These are phyloP conservation scores for Astrothelium macrocarpum DNA, from an alignment of 495 filamentous ascomycete genomes.

Conservation along the genomic window DNA sequence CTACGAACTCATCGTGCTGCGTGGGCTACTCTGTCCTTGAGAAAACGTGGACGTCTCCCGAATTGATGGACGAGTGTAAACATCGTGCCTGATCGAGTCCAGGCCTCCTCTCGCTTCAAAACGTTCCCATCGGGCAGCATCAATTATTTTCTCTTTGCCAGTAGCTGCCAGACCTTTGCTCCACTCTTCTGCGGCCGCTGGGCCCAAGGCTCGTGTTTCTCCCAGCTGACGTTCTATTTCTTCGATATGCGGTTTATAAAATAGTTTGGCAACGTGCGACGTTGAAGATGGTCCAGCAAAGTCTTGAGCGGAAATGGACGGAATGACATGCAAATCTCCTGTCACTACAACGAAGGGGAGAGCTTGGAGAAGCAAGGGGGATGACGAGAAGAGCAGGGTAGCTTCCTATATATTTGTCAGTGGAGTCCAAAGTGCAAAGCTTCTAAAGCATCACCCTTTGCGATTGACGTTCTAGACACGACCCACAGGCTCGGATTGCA, in stretches of 20 bases:
- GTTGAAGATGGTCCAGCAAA: constrained; percentile 34
- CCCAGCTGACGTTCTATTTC: constrained; percentile 47
- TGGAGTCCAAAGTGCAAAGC: constrained; percentile 10
- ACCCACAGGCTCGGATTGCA: constrained; percentile 48
- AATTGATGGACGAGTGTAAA: background rate
- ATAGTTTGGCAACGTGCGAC: constrained; percentile 50
- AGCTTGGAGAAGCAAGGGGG: constrained; percentile 47
- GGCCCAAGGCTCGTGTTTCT: constrained; percentile 48
- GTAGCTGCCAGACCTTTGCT: constrained; percentile 55
- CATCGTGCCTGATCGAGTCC: background rate
- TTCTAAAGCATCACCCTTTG: constrained; percentile 44
- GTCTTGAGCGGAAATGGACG: constrained; percentile 41
- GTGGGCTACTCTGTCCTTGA: background rate
- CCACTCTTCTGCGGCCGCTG: constrained; percentile 60
- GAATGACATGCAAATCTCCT: constrained; percentile 44
- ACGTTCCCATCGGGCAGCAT: constrained; percentile 59
- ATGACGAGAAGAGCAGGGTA: constrained; percentile 49
- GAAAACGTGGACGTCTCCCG: background rate
- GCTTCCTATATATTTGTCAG: constrained; percentile 44
- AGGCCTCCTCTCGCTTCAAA: constrained; percentile 39
- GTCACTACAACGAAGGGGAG: constrained; percentile 58
- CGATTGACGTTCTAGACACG: constrained; percentile 47
- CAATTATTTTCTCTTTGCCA: constrained; percentile 46
- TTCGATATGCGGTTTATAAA: constrained; percentile 47
- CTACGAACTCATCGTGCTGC: background rate